Evolutionary conservation across 1,139 yeast genomes (phyloP).

Genomic region (Protomyces inundatus): DNA sequence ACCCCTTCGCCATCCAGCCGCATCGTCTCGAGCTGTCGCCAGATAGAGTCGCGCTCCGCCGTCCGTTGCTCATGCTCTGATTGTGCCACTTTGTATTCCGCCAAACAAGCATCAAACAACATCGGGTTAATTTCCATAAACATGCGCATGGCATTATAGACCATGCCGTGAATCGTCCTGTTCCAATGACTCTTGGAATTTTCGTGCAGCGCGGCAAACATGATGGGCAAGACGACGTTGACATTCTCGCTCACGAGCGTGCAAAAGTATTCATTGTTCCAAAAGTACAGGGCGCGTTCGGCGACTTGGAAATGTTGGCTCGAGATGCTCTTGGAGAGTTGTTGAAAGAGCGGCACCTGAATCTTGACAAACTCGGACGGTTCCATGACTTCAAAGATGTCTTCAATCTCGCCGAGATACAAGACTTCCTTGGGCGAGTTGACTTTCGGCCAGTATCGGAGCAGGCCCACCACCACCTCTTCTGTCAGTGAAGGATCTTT

Average conservation of each 20-base stretch:
- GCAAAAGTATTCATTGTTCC: conserved; percentile 92
- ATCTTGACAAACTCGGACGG: conserved; percentile 87
- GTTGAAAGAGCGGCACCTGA: conserved; percentile 90
- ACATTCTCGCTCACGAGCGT: conserved; percentile 83
- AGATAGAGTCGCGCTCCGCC: conserved; percentile 30
- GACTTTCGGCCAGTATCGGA: conserved; percentile 95
- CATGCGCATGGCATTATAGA: conserved; percentile 82
- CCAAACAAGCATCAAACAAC: conserved; percentile 84
- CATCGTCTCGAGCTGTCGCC: conserved; percentile 32
- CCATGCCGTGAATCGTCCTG: conserved; percentile 83
- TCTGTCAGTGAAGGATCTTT: conserved; percentile 89
- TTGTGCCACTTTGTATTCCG: conserved; percentile 68
- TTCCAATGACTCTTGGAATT: conserved; percentile 70
- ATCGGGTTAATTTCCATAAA: conserved; percentile 92
- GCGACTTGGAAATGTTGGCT: conserved; percentile 97
- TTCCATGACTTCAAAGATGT: conserved; percentile 92
- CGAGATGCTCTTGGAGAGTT: conserved; percentile 86
- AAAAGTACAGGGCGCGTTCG: conserved; percentile 87
- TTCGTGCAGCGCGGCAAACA: conserved; percentile 85
- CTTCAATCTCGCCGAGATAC: conserved; percentile 93
- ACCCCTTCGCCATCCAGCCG: background rate
- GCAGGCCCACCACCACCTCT: conserved; percentile 86
- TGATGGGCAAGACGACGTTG: conserved; percentile 85
- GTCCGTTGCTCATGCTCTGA: conserved; percentile 45
- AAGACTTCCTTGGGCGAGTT: conserved; percentile 92